phyloP scores from a whole-genome alignment of 179 eudicot genomes.

The Beta macrorhiza region DNA sequence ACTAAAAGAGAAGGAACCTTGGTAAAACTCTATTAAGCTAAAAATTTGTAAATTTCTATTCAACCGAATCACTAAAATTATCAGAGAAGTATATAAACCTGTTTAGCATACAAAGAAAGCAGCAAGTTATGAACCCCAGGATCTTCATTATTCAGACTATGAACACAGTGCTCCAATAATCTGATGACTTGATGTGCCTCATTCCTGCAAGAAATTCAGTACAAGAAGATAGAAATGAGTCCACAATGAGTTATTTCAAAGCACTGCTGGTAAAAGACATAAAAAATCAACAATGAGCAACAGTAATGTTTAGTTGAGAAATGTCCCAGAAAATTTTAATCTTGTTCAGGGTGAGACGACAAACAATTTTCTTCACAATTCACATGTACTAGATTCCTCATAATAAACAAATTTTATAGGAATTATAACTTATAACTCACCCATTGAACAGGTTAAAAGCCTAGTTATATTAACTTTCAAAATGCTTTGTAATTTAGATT shows the following conservation, averaged over 20 bases:
- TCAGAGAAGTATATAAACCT: slow-evolving; percentile 44
- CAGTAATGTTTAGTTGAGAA: not conserved
- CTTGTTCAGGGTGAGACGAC: not conserved
- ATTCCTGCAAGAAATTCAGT: slow-evolving; percentile 58
- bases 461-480: too few relatives aligned
- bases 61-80: not conserved
- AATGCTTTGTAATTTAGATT: too few relatives aligned
- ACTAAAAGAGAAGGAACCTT: not conserved
- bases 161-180: slow-evolving; percentile 90
- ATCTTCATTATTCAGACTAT: slow-evolving; percentile 88
- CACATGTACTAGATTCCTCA: not conserved
- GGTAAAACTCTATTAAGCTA: not conserved
- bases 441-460: too few relatives aligned
- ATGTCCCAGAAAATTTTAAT: not conserved
- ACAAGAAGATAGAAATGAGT: slow-evolving; percentile 2
- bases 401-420: too few relatives aligned
- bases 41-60: not conserved
- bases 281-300: not conserved
- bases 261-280: not conserved
- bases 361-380: not conserved
- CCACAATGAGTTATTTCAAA: not conserved
- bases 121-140: slow-evolving; percentile 95
- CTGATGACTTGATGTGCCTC: slow-evolving; percentile 98
- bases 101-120: slow-evolving; percentile 88
- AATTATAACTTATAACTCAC: too few relatives aligned